A percentile compares a stretch with the other conserved stretches of the same genome.
Conservation (phyloP, 1,284 basidiomycete species). For the Apiotrichum veenhuisii region DNA sequence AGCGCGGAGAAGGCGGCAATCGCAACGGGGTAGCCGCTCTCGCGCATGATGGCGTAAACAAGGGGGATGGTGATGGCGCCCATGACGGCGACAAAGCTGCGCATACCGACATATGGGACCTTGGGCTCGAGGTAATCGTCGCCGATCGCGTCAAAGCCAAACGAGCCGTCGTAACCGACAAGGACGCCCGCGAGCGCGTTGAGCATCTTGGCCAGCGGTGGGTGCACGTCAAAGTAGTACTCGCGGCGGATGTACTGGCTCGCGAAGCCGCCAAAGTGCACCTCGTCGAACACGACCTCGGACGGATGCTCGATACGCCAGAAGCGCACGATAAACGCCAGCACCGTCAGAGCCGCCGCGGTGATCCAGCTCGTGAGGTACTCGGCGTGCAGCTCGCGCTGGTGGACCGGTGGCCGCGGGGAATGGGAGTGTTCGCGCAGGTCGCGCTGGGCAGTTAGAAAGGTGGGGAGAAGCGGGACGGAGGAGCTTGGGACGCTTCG, state of each 20-base stretch:
- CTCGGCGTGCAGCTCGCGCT: constrained; percentile 25
- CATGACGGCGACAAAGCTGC: constrained; percentile 84
- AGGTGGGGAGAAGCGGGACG: constrained; percentile 1
- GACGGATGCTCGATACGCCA: constrained; percentile 91
- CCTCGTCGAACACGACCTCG: constrained; percentile 95
- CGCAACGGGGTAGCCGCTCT: constrained; percentile 87
- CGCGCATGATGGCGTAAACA: constrained; percentile 95
- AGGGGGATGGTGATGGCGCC: constrained; percentile 85
- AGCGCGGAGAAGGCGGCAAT: constrained; percentile 82
- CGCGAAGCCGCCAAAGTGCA: constrained; percentile 88
- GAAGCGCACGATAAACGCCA: constrained; percentile 79
- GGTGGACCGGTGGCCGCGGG: constrained; percentile 16
- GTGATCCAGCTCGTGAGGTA: constrained; percentile 31
- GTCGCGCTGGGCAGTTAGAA: constrained; percentile 1
- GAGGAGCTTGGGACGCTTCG: neutral
- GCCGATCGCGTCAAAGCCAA: constrained; percentile 91
- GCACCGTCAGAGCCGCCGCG: constrained; percentile 57
- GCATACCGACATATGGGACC: constrained; percentile 92
- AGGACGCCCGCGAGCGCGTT: constrained; percentile 92
- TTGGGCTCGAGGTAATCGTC: constrained; percentile 69
- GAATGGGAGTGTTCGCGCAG: neutral
- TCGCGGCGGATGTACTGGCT: constrained; percentile 82
- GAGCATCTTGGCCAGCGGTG: constrained; percentile 89
- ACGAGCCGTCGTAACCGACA: constrained; percentile 90
- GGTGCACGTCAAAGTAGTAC: constrained; percentile 99